These are phyloP conservation scores for Polytolypa hystricis DNA, from an alignment of 2,329 filamentous ascomycete genomes.

Conservation along the genomic window DNA sequence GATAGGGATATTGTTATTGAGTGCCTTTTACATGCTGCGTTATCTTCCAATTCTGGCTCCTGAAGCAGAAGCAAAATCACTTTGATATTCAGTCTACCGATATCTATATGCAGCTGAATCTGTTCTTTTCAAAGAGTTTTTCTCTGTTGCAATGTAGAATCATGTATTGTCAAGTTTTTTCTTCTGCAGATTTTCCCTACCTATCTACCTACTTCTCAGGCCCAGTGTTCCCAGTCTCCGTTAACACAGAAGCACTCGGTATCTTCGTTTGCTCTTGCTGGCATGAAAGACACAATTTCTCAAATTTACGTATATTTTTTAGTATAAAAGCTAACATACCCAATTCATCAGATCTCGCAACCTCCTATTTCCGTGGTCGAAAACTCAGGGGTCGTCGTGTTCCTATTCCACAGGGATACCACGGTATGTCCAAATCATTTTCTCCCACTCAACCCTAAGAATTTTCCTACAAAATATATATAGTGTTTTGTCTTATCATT, in stretches of 20 bases:
- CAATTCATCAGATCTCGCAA: conserved; percentile 22
- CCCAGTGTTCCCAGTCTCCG: neutral
- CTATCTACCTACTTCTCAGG: neutral
- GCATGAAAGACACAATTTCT: too few relatives aligned
- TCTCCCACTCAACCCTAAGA: neutral
- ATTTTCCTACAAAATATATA: neutral
- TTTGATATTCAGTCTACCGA: neutral
- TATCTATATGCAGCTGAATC: neutral
- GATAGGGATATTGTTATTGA: neutral
- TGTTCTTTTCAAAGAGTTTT: too few relatives aligned
- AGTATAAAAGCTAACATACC: conserved; percentile 3
- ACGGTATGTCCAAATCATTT: conserved; percentile 34
- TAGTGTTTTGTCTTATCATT: conserved; percentile 1
- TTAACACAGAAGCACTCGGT: neutral
- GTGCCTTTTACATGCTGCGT: neutral
- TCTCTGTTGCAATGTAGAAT: neutral
- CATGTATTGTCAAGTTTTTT: too few relatives aligned
- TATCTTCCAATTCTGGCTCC: neutral
- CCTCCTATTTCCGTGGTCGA: conserved; percentile 66
- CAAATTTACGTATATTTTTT: too few relatives aligned
- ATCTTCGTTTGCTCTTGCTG: neutral
- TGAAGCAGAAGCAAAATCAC: too few relatives aligned
- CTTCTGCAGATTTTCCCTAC: too few relatives aligned
- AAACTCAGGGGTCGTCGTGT: conserved; percentile 61
- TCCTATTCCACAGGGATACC: conserved; percentile 59